phyloP scores from a whole-genome alignment of 2,329 filamentous ascomycete genomes.

The Lachnellula occidentalis region DNA sequence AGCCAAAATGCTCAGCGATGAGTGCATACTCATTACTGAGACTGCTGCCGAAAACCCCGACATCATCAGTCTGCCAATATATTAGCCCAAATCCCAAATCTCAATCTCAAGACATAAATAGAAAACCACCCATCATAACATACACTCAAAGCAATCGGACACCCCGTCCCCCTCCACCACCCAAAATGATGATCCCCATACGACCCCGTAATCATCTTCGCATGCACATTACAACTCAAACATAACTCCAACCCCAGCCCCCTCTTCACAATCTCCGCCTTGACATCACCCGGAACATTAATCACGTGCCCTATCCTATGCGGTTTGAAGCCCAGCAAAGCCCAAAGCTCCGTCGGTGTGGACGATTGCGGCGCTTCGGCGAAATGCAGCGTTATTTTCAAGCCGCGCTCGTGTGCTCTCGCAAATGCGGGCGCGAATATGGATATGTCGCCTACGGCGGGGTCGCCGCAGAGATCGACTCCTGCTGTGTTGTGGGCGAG shows the following conservation, averaged over 20 bases:
- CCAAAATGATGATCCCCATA: slow-evolving; percentile 70
- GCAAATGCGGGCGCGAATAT: slow-evolving; percentile 55
- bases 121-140: slow-evolving; percentile 33
- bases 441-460: slow-evolving; percentile 54
- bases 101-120: too few relatives aligned
- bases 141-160: slow-evolving; percentile 63
- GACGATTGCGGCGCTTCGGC: slow-evolving; percentile 60
- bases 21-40: slow-evolving; percentile 74
- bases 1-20: slow-evolving; percentile 63
- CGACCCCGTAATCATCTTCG: slow-evolving; percentile 63
- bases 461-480: slow-evolving; percentile 75
- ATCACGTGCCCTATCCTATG: slow-evolving; percentile 74
- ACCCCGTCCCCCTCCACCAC: slow-evolving; percentile 59
- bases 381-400: slow-evolving; percentile 72
- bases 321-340: slow-evolving; percentile 60
- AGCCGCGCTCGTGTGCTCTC: slow-evolving; percentile 46
- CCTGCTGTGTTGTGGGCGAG: slow-evolving; percentile 58
- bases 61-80: slow-evolving; percentile 65
- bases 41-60: slow-evolving; percentile 72
- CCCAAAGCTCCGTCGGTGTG: slow-evolving; percentile 53
- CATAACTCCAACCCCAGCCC: slow-evolving; percentile 69
- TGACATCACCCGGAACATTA: slow-evolving; percentile 59
- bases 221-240: slow-evolving; percentile 74
- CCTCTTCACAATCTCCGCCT: slow-evolving; percentile 45
- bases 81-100: too few relatives aligned